These are phyloP conservation scores for Kuraishia ogatae DNA, from an alignment of 805 yeast species.

Conservation along the genomic window DNA sequence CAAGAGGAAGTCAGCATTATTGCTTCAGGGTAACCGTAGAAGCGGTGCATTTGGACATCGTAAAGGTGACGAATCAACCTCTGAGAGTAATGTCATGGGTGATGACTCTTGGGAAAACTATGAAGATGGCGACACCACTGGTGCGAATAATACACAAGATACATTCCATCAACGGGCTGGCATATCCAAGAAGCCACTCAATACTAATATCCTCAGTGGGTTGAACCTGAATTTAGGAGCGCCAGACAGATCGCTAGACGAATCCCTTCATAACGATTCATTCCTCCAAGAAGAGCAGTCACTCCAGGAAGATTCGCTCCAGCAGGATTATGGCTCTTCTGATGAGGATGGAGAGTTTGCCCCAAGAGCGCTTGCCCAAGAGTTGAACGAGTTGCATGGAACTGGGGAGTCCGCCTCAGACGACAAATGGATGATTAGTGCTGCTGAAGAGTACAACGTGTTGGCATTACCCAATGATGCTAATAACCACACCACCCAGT, in stretches of 20 bases:
- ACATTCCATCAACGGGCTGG: background rate
- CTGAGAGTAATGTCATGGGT: background rate
- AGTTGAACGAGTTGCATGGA: background rate
- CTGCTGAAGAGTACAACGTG: constrained; percentile 16
- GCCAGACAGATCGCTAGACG: background rate
- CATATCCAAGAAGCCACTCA: background rate
- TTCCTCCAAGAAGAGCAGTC: background rate
- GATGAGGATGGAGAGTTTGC: background rate
- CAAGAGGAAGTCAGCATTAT: background rate
- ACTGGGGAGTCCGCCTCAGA: constrained; percentile 2
- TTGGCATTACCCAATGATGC: constrained; percentile 17
- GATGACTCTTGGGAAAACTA: constrained; percentile 1
- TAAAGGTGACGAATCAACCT: background rate
- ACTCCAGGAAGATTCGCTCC: background rate
- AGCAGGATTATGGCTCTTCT: background rate
- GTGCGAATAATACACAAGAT: background rate
- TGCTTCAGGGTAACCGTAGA: background rate
- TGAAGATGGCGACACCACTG: background rate
- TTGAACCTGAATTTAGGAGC: background rate
- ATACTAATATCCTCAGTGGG: background rate
- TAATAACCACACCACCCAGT: constrained; percentile 3
- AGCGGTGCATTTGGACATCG: background rate
- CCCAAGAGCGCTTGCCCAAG: background rate
- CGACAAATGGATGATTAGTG: constrained; percentile 11
- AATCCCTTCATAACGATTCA: background rate